Evolutionary conservation across 2,329 filamentous ascomycete species (phyloP).

Genomic region (Aspergillus sp.): DNA sequence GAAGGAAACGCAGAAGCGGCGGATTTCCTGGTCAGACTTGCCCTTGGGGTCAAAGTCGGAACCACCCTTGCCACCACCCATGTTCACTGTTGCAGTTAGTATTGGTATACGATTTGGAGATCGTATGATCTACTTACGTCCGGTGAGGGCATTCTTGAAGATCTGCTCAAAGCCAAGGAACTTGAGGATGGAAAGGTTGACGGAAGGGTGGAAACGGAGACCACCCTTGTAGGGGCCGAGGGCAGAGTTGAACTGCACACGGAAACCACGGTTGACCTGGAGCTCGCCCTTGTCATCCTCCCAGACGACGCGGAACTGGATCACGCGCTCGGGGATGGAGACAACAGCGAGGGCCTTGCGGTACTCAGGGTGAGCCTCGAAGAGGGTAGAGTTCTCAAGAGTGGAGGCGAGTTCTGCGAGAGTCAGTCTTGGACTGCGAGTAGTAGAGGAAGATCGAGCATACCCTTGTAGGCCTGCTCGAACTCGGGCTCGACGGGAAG

Average conservation of each 20-base stretch:
- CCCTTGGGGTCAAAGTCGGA: slow-evolving; percentile 99
- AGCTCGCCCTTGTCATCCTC: slow-evolving; percentile 86
- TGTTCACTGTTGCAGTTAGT: slow-evolving; percentile 60
- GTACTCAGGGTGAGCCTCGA: slow-evolving; percentile 94
- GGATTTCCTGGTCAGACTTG: slow-evolving; percentile 96
- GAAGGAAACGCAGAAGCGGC: slow-evolving; percentile 93
- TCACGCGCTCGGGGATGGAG: slow-evolving; percentile 89
- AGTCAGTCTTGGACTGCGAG: neutral
- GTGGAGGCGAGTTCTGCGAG: slow-evolving; percentile 84
- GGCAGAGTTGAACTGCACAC: slow-evolving; percentile 98
- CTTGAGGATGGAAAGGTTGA: slow-evolving; percentile 75
- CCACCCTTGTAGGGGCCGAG: slow-evolving; percentile 98
- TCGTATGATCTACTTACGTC: slow-evolving; percentile 63
- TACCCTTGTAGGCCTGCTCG: slow-evolving; percentile 97
- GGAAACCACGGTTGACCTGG: slow-evolving; percentile 92
- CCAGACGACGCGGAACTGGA: slow-evolving; percentile 98
- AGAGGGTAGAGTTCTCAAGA: slow-evolving; percentile 90
- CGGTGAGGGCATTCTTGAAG: slow-evolving; percentile 99
- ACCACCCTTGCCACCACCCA: slow-evolving; percentile 97
- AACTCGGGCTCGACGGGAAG: slow-evolving; percentile 92
- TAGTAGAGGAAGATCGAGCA: slow-evolving; percentile 32
- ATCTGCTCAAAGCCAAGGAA: slow-evolving; percentile 99
- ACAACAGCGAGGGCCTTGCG: slow-evolving; percentile 84
- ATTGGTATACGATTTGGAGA: slow-evolving; percentile 5
- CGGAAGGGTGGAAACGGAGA: slow-evolving; percentile 82